Evolutionary conservation across 495 filamentous ascomycete genomes (phyloP).

Genomic region (Immersiella caudata): DNA sequence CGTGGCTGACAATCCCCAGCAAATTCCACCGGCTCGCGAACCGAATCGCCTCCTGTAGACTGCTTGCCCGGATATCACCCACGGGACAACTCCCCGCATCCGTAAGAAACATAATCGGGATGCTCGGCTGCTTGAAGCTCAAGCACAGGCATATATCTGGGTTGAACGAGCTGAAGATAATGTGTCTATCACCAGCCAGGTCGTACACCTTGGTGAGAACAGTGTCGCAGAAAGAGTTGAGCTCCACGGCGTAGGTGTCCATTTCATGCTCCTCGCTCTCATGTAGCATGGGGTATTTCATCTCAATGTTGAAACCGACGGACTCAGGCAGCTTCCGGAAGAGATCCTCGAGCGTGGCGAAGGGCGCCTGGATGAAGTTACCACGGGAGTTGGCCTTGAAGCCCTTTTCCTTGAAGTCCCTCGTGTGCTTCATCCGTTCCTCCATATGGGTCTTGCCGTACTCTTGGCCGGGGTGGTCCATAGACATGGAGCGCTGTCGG

Average conservation of each 20-base stretch:
- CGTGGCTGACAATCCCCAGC: conserved; percentile 82
- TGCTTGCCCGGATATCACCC: conserved; percentile 88
- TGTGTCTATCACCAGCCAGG: conserved; percentile 68
- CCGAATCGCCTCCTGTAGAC: conserved; percentile 90
- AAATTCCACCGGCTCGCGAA: conserved; percentile 96
- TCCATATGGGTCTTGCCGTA: conserved; percentile 58
- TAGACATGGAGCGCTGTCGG: conserved; percentile 51
- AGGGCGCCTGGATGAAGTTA: conserved; percentile 89
- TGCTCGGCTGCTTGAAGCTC: conserved; percentile 93
- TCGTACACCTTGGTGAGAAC: conserved; percentile 84
- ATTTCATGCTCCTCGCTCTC: conserved; percentile 94
- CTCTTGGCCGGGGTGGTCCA: conserved; percentile 34
- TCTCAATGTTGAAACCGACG: conserved; percentile 96
- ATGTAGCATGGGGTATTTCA: conserved; percentile 98
- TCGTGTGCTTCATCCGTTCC: conserved; percentile 96
- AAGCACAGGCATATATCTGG: conserved; percentile 93
- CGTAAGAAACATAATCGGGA: conserved; percentile 91
- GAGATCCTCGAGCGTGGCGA: conserved; percentile 92
- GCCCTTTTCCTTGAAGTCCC: conserved; percentile 83
- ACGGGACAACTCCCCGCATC: conserved; percentile 77
- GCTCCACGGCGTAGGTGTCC: conserved; percentile 95
- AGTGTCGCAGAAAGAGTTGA: conserved; percentile 96
- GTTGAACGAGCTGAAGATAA: conserved; percentile 96
- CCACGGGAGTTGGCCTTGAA: conserved; percentile 96
- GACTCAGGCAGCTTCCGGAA: conserved; percentile 78